These are phyloP conservation scores for Alternaria sp. DNA, from an alignment of 2,329 filamentous ascomycete genomes.

Conservation along the genomic window DNA sequence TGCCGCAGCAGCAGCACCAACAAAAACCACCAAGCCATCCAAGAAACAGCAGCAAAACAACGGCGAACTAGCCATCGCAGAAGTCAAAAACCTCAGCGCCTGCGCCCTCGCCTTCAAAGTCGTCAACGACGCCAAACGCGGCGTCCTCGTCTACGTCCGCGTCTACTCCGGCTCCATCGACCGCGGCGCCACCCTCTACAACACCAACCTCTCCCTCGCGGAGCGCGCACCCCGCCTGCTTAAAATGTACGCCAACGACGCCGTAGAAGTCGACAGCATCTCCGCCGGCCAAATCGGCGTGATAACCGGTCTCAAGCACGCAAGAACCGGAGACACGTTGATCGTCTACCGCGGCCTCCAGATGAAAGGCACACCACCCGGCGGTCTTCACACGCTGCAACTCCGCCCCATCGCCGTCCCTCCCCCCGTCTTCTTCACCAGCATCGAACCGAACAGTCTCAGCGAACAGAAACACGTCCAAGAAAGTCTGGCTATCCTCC, in stretches of 20 bases:
- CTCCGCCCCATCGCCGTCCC: constrained; percentile 88
- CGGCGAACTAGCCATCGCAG: constrained; percentile 26
- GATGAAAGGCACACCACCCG: constrained; percentile 68
- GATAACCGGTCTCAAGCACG: constrained; percentile 84
- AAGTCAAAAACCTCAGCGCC: constrained; percentile 68
- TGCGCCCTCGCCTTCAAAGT: constrained; percentile 89
- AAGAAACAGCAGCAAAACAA: constrained; percentile 20
- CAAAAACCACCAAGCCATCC: constrained; percentile 10
- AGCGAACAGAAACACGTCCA: constrained; percentile 82
- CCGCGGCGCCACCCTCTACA: constrained; percentile 79
- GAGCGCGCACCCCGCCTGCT: constrained; percentile 83
- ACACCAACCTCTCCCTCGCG: constrained; percentile 79
- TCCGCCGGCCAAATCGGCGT: constrained; percentile 91
- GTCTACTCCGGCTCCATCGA: constrained; percentile 86
- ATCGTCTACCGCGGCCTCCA: constrained; percentile 72
- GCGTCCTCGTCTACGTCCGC: constrained; percentile 88
- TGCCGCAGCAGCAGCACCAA: constrained; percentile 41
- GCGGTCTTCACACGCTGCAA: constrained; percentile 75
- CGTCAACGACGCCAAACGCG: constrained; percentile 83
- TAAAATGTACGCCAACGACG: constrained; percentile 88
- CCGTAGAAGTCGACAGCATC: constrained; percentile 82
- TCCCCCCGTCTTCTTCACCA: constrained; percentile 95
- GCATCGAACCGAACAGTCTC: constrained; percentile 80
- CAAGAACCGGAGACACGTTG: constrained; percentile 92
- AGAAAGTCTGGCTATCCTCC: constrained; percentile 75